These are phyloP conservation scores for Gnetum montanum DNA, from an alignment of 75 land plant species.

Conservation along the genomic window DNA sequence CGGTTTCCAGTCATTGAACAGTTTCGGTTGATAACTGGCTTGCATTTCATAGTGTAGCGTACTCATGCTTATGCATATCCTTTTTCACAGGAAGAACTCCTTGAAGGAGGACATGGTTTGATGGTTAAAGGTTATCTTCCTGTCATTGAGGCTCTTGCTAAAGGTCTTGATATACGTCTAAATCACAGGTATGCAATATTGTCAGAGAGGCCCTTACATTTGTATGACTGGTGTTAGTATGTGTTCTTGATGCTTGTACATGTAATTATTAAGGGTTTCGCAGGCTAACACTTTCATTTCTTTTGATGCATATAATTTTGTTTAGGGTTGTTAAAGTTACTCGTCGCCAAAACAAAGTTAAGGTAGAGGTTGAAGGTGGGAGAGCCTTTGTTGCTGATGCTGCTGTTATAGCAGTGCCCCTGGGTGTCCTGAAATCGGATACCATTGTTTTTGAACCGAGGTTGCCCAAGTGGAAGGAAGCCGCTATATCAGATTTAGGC, in stretches of 20 bases:
- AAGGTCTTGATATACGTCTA: slow-evolving; percentile 66
- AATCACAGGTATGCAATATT: slow-evolving; percentile 42
- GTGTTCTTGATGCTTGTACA: background rate
- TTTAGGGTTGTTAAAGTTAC: slow-evolving; percentile 46
- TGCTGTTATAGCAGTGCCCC: slow-evolving; percentile 62
- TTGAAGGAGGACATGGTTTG: slow-evolving; percentile 83
- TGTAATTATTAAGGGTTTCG: background rate
- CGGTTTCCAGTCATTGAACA: background rate
- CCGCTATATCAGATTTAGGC: slow-evolving; percentile 58
- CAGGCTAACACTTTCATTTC: background rate
- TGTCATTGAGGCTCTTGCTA: slow-evolving; percentile 52
- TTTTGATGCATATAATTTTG: background rate
- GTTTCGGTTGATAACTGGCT: too few species aligned
- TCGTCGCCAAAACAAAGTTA: slow-evolving; percentile 30
- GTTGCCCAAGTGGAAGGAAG: slow-evolving; percentile 66
- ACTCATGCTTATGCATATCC: too few species aligned
- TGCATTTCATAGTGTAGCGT: too few species aligned
- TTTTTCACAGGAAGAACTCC: slow-evolving; percentile 75
- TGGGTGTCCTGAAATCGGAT: slow-evolving; percentile 73
- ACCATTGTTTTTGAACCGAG: slow-evolving; percentile 60
- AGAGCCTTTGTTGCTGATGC: slow-evolving; percentile 57
- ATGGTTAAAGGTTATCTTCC: slow-evolving; percentile 75
- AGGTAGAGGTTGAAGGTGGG: slow-evolving; percentile 42
- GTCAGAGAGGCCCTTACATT: too few species aligned
- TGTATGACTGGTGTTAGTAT: background rate